These are phyloP conservation scores for Cadophora sp. DNA, from an alignment of 2,329 filamentous ascomycete genomes.

Conservation along the genomic window DNA sequence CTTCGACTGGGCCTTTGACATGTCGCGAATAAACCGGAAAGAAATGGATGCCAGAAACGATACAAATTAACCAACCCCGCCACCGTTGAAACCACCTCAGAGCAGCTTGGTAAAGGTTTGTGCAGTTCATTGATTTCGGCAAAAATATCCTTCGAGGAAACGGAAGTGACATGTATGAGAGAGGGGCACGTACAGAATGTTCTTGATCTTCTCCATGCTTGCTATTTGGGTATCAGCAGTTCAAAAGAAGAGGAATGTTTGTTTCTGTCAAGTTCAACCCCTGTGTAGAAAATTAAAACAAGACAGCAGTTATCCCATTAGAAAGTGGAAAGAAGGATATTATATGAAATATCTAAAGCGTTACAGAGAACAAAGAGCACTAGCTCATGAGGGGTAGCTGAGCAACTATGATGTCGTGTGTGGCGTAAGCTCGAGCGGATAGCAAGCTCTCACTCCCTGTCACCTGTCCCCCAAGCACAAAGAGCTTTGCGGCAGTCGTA, in stretches of 20 bases:
- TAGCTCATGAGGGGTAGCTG: slow-evolving; percentile 17
- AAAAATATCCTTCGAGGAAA: background rate
- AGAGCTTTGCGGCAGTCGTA: background rate
- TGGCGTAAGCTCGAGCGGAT: slow-evolving; percentile 23
- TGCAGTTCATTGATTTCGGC: background rate
- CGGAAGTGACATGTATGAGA: background rate
- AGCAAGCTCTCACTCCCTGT: slow-evolving; percentile 8
- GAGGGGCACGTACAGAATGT: slow-evolving; percentile 38
- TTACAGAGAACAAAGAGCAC: slow-evolving; percentile 10
- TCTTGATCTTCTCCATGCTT: slow-evolving; percentile 45
- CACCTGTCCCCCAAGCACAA: background rate
- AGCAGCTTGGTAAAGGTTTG: background rate
- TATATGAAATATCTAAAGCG: background rate
- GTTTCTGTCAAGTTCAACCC: background rate
- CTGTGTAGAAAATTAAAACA: background rate
- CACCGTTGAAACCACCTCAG: background rate
- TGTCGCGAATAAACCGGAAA: no score
- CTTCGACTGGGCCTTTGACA: background rate
- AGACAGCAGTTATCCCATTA: background rate
- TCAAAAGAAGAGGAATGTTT: background rate
- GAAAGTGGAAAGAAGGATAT: background rate
- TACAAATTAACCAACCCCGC: no score
- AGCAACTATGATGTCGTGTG: slow-evolving; percentile 27
- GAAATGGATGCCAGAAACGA: no score
- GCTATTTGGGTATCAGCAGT: background rate